Evolutionary conservation across 2,329 filamentous ascomycete genomes (phyloP), one percentile per base, ranked within the genome.

Genomic region (Fusarium xylarioides): DNA sequence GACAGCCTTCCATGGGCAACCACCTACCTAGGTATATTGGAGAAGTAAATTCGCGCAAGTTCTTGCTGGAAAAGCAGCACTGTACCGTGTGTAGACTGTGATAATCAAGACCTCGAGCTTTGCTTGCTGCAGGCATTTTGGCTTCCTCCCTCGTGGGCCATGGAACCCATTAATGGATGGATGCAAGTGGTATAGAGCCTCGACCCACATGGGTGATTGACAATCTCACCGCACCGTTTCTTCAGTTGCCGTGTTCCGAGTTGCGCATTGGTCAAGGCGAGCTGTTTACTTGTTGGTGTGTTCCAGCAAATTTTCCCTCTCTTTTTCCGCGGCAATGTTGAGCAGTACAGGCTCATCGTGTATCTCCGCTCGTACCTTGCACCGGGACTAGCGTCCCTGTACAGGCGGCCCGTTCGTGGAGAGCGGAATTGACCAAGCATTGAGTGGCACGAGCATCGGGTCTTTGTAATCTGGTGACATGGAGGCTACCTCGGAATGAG

Each of bases 221-320:
- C 64, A 74, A 78, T 75, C 72, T 76, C 76, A 78, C 76, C 73
- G 68, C 71, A 75, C 73, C 69, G 64, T 64, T 68, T 66, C 53
- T 64, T 63, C 32, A 74, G 44, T 73, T 78, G 76, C 76, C 76
- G 76, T 78, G 76, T 78, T 78, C 76, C 76, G 76, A 78, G 73
- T 63, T 66, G 47, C 59, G 63, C 71, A 64, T 61, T 65, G 68
- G 49, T 64, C 42, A 49, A 70, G 32, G 32, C 28, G 32, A 69
- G 49, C 50, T 42, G 32, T 58, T 56, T 46, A 38, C 21, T 59
- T 49, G 57, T 38, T 55, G 54, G 40, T 55, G 44, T 47, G 43
- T 56, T 58, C 49, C 37, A 60, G 42, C 47, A 49, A 18, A 34
- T 42, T 37, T 54, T 35, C 28, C 19, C 15, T 32, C 30, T 50